Evolutionary conservation across 345 rosid species (phyloP).

Genomic region (Abelmoschus esculentus): DNA sequence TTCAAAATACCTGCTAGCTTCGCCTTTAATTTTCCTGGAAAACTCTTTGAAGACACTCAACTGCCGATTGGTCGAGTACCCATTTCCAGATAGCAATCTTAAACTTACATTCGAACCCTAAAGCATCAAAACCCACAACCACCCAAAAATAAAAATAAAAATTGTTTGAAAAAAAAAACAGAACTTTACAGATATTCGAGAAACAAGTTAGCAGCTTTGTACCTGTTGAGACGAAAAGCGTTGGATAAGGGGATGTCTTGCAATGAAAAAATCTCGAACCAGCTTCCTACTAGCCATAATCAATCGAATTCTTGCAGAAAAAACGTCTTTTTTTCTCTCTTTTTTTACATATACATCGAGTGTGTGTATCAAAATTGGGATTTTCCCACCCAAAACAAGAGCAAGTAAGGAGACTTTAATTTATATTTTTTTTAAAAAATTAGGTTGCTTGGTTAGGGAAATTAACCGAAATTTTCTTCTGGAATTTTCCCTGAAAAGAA

Average conservation of each 20-base stretch:
- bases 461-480: not conserved
- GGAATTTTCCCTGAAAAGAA: not conserved
- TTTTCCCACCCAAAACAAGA: not conserved
- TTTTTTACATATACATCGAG: not conserved
- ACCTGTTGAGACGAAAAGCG: slow-evolving; percentile 43
- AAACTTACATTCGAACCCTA: slow-evolving; percentile 39
- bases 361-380: not conserved
- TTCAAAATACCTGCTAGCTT: slow-evolving; percentile 46
- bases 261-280: slow-evolving; percentile 54
- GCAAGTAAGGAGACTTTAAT: not conserved
- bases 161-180: not conserved
- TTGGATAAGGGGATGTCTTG: slow-evolving; percentile 38
- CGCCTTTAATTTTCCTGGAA: slow-evolving; percentile 67
- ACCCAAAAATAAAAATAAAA: not conserved
- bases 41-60: slow-evolving; percentile 78
- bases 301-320: not conserved
- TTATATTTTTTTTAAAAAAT: not conserved
- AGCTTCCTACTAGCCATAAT: slow-evolving; percentile 83
- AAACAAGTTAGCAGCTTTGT: not conserved
- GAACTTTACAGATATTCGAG: not conserved
- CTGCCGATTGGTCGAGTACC: slow-evolving; percentile 33
- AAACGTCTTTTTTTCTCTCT: not conserved
- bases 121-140: slow-evolving; percentile 11
- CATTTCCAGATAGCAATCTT: slow-evolving; percentile 30
- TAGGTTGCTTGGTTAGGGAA: not conserved